A percentile compares a stretch with the other conserved stretches of the same genome.
phyloP scores from a whole-genome alignment of 2,329 filamentous ascomycete genomes.

The Aspergillus jensenii region DNA sequence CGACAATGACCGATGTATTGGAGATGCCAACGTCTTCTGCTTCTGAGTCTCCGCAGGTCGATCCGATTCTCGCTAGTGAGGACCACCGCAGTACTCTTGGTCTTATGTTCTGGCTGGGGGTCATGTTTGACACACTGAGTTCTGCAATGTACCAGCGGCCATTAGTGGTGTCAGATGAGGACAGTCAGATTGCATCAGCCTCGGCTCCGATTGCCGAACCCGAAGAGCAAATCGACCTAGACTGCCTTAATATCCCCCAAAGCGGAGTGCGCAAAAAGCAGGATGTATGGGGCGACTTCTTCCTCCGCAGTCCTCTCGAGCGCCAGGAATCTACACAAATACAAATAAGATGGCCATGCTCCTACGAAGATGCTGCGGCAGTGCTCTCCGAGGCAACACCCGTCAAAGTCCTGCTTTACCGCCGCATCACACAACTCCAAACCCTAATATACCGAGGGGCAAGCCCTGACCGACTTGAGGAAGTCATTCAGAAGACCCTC shows the following conservation, averaged over 20 bases:
- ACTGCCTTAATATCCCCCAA: background rate
- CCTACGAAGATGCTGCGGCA: constrained; percentile 1
- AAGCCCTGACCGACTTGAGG: background rate
- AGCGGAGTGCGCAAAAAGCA: no score
- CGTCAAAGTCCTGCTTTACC: constrained; percentile 6
- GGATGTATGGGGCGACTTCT: constrained; percentile 6
- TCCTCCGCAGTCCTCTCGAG: background rate
- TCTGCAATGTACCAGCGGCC: constrained; percentile 50
- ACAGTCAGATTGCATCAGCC: constrained; percentile 3
- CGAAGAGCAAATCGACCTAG: background rate
- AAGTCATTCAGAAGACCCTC: background rate
- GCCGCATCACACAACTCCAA: constrained; percentile 7
- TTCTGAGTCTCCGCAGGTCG: background rate
- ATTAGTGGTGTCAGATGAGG: constrained; percentile 4
- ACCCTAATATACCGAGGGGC: constrained; percentile 3
- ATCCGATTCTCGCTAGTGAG: constrained; percentile 16
- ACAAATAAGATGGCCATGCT: background rate
- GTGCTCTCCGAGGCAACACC: constrained; percentile 1
- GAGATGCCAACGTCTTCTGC: background rate
- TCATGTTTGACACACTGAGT: constrained; percentile 61
- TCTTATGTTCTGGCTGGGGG: constrained; percentile 57
- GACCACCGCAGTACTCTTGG: constrained; percentile 50
- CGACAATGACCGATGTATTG: background rate
- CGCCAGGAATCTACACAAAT: background rate
- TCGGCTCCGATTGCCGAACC: background rate